These are phyloP conservation scores for Ricinus communis DNA, from an alignment of 345 rosid species.

Conservation along the genomic window DNA sequence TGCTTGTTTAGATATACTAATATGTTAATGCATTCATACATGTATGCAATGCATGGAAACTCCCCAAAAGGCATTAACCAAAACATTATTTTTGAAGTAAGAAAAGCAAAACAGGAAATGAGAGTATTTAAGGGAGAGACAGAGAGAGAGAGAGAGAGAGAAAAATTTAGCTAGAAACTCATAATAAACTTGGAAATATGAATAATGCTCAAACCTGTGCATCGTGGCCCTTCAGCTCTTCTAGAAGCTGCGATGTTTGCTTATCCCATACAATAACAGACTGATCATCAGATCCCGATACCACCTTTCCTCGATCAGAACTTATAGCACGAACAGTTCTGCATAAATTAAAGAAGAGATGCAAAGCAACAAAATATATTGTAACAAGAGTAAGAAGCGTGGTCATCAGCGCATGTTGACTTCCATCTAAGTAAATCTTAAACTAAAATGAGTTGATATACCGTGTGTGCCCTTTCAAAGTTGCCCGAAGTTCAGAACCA, in stretches of 20 bases:
- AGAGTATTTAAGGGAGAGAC: too few species aligned
- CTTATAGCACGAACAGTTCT: constrained; percentile 94
- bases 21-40: background rate
- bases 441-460: constrained; percentile 25
- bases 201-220: constrained; percentile 62
- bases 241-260: constrained; percentile 85
- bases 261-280: constrained; percentile 98
- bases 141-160: too few species aligned
- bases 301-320: constrained; percentile 96
- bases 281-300: constrained; percentile 97
- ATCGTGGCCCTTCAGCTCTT: constrained; percentile 95
- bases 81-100: background rate
- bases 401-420: background rate
- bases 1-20: background rate
- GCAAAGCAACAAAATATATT: background rate
- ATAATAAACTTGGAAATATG: constrained; percentile 19
- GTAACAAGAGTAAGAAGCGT: constrained; percentile 9
- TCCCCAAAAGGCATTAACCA: background rate
- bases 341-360: constrained; percentile 25
- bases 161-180: background rate
- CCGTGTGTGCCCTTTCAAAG: constrained; percentile 93
- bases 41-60: background rate
- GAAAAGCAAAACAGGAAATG: background rate
- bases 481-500: constrained; percentile 94
- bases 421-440: background rate